Conservation (phyloP, 225 moss, liverwort and hornwort genomes). For the Anthoceros angustus region DNA sequence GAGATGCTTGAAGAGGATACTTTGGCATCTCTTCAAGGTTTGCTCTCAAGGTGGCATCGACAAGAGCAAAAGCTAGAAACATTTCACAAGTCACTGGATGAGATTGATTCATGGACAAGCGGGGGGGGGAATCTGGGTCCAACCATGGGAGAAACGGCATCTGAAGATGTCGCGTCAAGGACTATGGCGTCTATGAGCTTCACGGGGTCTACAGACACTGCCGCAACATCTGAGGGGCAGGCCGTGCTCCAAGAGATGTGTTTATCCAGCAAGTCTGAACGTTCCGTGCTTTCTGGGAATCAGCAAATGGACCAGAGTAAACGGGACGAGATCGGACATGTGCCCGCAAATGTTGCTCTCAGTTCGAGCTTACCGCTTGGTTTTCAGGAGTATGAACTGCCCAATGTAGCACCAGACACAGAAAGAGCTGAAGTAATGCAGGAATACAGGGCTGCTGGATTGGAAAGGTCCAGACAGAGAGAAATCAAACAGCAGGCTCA, state of each 20-base stretch:
- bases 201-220: no score
- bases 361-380: neutral
- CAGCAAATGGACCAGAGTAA: no score
- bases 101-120: neutral
- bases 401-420: neutral
- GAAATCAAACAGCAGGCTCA: slow-evolving; percentile 1
- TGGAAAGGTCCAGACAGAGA: slow-evolving; percentile 3
- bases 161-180: neutral
- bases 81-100: slow-evolving; percentile 1
- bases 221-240: no score
- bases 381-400: neutral
- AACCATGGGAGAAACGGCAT: neutral
- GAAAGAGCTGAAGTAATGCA: neutral
- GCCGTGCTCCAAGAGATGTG: no score
- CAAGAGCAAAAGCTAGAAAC: neutral
- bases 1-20: neutral
- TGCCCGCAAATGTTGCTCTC: neutral
- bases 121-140: neutral
- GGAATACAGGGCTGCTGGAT: neutral
- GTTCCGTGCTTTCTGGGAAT: no score
- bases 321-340: no score
- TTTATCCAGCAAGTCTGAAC: no score
- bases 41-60: neutral
- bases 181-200: no score
- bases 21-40: neutral